phyloP scores from a whole-genome alignment of 768 basidiomycete species.

The Kondoa subrosea region DNA sequence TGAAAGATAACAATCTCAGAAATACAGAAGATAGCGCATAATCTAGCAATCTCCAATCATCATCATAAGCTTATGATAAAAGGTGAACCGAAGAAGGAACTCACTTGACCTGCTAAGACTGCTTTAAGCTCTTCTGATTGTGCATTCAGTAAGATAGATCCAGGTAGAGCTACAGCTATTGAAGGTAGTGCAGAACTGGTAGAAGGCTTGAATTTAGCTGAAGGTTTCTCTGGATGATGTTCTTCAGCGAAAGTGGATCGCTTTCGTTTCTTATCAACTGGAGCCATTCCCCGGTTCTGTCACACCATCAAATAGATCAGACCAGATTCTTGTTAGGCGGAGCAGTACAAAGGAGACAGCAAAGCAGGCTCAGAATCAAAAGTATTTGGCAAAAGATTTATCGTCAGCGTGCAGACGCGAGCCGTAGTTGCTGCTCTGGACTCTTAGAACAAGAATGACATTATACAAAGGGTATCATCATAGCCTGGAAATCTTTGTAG shows the following conservation, averaged over 20 bases:
- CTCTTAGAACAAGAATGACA: neutral
- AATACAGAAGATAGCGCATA: slow-evolving; percentile 17
- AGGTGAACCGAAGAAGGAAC: neutral
- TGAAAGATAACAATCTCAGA: slow-evolving; percentile 15
- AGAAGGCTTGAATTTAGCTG: slow-evolving; percentile 5
- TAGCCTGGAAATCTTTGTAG: too few relatives aligned
- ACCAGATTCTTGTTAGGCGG: neutral
- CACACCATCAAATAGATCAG: too few relatives aligned
- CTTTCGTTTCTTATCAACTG: too few relatives aligned
- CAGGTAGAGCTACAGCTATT: slow-evolving; percentile 15
- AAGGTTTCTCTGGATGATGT: slow-evolving; percentile 15
- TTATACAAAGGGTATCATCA: neutral
- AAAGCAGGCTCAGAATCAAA: neutral
- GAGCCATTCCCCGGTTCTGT: too few relatives aligned
- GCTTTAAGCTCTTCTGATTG: slow-evolving; percentile 12
- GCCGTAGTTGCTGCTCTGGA: neutral
- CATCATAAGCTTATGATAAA: neutral
- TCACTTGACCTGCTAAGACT: slow-evolving; percentile 12
- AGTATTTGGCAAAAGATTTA: neutral
- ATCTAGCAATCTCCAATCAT: slow-evolving; percentile 7
- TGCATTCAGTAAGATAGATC: slow-evolving; percentile 15
- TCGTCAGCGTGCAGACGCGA: neutral
- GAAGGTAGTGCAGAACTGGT: neutral
- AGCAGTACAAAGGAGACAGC: neutral
- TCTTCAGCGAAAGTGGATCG: neutral